These are phyloP conservation scores for Zygosaccharomyces pseudobailii DNA, from an alignment of 1,139 yeast genomes.

Conservation along the genomic window DNA sequence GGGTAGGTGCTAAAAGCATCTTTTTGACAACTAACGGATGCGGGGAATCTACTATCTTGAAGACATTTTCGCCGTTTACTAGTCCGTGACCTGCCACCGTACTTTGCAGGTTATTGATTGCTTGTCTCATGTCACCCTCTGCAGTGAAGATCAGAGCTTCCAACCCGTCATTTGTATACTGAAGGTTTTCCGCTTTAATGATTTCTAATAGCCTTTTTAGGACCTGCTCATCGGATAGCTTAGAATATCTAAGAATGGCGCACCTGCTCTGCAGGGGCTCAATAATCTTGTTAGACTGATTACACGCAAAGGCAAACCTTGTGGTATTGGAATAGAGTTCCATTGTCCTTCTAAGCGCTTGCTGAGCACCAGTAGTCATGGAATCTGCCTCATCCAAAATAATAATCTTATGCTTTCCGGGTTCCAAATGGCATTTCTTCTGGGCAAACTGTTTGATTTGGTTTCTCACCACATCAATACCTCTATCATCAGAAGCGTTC, in stretches of 20 bases:
- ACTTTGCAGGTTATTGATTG: conserved; percentile 87
- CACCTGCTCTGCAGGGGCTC: conserved; percentile 97
- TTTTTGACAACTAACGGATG: conserved; percentile 83
- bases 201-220: conserved; percentile 71
- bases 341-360: conserved; percentile 96
- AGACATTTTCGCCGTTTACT: conserved; percentile 86
- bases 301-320: conserved; percentile 96
- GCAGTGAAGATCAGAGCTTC: conserved; percentile 94
- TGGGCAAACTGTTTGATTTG: conserved; percentile 94
- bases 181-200: conserved; percentile 62
- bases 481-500: conserved; percentile 95
- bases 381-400: conserved; percentile 94
- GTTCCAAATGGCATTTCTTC: conserved; percentile 71
- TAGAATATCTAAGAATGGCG: conserved; percentile 83
- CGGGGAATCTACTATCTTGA: conserved; percentile 93
- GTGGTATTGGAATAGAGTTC: conserved; percentile 92
- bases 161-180: conserved; percentile 84
- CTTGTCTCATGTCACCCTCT: conserved; percentile 99
- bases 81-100: conserved; percentile 91
- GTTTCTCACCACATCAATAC: conserved; percentile 90
- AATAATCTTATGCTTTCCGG: conserved; percentile 79
- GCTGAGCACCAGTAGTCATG: conserved; percentile 92
- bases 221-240: conserved; percentile 80
- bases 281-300: conserved; percentile 87
- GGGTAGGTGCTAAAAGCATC: conserved; percentile 57